Conservation (phyloP, 2,329 filamentous ascomycete genomes). For the Cercospora beticola region DNA sequence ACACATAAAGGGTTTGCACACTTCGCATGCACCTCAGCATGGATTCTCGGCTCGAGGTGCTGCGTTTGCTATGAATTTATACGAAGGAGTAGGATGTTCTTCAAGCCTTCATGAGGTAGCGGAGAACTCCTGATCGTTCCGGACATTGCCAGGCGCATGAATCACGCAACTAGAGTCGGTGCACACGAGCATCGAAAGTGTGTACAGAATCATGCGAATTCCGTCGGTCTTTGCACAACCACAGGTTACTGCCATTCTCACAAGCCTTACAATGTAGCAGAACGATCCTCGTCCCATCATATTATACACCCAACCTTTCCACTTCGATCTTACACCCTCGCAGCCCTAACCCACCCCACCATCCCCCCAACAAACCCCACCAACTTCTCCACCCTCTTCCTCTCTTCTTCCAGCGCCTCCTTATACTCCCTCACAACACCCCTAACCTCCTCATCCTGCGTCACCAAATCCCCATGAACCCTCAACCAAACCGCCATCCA, state of each 20-base stretch:
- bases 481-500: slow-evolving; percentile 96
- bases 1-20: too few relatives aligned
- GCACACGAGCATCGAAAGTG: neutral
- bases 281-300: neutral
- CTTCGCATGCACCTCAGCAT: too few relatives aligned
- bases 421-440: slow-evolving; percentile 68
- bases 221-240: too few relatives aligned
- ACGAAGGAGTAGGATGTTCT: too few relatives aligned
- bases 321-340: slow-evolving; percentile 31
- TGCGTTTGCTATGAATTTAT: too few relatives aligned
- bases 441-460: slow-evolving; percentile 53
- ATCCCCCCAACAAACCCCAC: slow-evolving; percentile 47
- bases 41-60: too few relatives aligned
- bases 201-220: neutral
- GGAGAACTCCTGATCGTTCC: too few relatives aligned
- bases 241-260: too few relatives aligned
- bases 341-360: slow-evolving; percentile 29
- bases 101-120: too few relatives aligned
- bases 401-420: slow-evolving; percentile 49
- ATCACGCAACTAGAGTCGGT: too few relatives aligned
- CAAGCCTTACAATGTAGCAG: neutral
- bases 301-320: too few relatives aligned
- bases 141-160: too few relatives aligned
- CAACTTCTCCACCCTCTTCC: slow-evolving; percentile 71
- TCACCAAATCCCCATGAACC: slow-evolving; percentile 67